These are phyloP conservation scores for Apophysomyces ossiformis DNA, from an alignment of 371 early-diverging fungal genomes.

Conservation along the genomic window DNA sequence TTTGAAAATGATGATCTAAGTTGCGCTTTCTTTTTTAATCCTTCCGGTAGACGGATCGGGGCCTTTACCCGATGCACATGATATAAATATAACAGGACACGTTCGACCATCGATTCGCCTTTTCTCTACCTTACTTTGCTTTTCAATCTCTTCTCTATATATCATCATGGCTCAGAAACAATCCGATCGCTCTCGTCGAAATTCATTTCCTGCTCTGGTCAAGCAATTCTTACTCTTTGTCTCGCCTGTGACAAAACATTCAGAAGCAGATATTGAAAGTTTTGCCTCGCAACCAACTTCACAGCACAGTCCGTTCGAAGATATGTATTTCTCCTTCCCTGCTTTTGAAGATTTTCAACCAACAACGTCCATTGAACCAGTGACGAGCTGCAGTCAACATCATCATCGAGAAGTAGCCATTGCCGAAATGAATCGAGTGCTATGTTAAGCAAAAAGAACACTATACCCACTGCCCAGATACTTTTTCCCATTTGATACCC, in stretches of 20 bases:
- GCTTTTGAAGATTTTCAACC: constrained; percentile 20
- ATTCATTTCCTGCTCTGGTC: constrained; percentile 36
- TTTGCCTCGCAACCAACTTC: constrained; percentile 14
- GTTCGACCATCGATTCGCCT: neutral
- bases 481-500: constrained; percentile 7
- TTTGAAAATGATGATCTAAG: too few species aligned
- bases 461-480: neutral
- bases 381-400: constrained; percentile 16
- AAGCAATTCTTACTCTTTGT: constrained; percentile 30
- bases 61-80: neutral
- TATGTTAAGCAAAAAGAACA: neutral
- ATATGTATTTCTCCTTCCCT: constrained; percentile 16
- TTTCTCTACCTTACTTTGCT: neutral
- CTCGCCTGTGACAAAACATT: constrained; percentile 14
- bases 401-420: constrained; percentile 4
- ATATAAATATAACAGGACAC: neutral
- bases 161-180: constrained; percentile 13
- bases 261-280: neutral
- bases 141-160: neutral
- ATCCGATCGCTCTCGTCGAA: constrained; percentile 1
- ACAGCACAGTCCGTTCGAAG: constrained; percentile 35
- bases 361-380: constrained; percentile 18
- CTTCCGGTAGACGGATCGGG: neutral
- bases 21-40: neutral
- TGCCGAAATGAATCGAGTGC: neutral